These are phyloP conservation scores for Dactylonectria macrodidyma DNA, from an alignment of 2,329 filamentous ascomycete genomes.

Conservation along the genomic window DNA sequence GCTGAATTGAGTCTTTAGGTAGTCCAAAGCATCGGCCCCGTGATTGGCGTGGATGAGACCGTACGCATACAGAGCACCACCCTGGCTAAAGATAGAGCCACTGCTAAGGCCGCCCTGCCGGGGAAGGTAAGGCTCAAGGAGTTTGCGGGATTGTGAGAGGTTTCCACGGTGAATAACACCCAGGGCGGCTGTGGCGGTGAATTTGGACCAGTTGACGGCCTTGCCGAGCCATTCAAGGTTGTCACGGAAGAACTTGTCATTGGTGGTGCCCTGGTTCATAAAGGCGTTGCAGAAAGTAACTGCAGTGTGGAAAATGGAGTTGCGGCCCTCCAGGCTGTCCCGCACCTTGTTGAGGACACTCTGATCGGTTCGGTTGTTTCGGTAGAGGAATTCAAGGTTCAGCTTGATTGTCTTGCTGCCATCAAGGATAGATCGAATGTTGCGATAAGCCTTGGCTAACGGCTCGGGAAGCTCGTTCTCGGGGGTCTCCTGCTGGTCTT, in stretches of 20 bases:
- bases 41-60: constrained; percentile 98
- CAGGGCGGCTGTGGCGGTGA: constrained; percentile 95
- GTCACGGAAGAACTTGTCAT: constrained; percentile 98
- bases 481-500: constrained; percentile 66
- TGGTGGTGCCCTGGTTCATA: constrained; percentile 98
- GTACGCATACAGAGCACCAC: constrained; percentile 94
- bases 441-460: constrained; percentile 70
- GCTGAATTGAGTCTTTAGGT: constrained; percentile 82
- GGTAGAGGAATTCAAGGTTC: constrained; percentile 96
- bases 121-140: constrained; percentile 95
- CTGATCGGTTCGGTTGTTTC: constrained; percentile 93
- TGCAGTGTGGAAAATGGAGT: constrained; percentile 98
- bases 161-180: constrained; percentile 98
- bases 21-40: constrained; percentile 88
- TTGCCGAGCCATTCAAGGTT: constrained; percentile 99
- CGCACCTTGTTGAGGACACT: constrained; percentile 96
- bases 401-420: constrained; percentile 95
- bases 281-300: constrained; percentile 98
- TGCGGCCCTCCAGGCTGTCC: constrained; percentile 94
- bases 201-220: constrained; percentile 99
- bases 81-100: constrained; percentile 95
- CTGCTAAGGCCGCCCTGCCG: constrained; percentile 80
- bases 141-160: constrained; percentile 90
- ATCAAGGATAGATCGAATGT: constrained; percentile 80
- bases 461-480: constrained; percentile 68